These are phyloP conservation scores for Talaromyces atroroseus DNA, from an alignment of 2,329 filamentous ascomycete genomes.

Conservation along the genomic window DNA sequence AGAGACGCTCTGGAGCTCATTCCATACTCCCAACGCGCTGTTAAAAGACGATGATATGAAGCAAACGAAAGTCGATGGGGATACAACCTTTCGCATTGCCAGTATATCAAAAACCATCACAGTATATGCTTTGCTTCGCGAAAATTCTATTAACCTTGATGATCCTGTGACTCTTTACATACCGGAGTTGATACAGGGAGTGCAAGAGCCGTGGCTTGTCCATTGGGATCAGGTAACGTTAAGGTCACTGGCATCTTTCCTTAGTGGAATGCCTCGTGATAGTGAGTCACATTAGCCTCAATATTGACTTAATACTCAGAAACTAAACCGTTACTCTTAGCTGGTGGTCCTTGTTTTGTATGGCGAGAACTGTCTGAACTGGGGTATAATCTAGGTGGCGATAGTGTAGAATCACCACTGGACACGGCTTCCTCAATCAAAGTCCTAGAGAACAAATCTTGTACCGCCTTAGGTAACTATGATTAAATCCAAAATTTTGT, in stretches of 20 bases:
- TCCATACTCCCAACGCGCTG: not conserved
- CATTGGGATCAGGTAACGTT: not conserved
- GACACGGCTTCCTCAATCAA: too few relatives aligned
- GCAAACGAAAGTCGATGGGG: not conserved
- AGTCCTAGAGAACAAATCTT: not conserved
- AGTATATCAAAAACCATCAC: not conserved
- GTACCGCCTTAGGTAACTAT: not conserved
- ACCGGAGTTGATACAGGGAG: not conserved
- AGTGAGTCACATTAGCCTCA: not conserved
- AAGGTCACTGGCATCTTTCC: not conserved
- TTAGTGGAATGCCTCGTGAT: not conserved
- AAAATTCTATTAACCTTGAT: not conserved
- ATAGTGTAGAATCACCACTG: not conserved
- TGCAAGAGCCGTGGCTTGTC: not conserved
- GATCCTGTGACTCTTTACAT: not conserved
- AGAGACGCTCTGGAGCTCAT: not conserved
- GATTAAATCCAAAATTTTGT: too few relatives aligned
- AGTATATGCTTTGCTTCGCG: not conserved
- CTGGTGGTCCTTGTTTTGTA: not conserved
- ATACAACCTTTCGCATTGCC: not conserved
- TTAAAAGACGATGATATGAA: not conserved
- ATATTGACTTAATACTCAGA: not conserved
- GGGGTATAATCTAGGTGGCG: not conserved
- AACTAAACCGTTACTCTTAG: not conserved
- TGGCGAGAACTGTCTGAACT: not conserved